Evolutionary conservation across 2,329 filamentous ascomycete genomes (phyloP).

Genomic region (Beauveria bassiana): DNA sequence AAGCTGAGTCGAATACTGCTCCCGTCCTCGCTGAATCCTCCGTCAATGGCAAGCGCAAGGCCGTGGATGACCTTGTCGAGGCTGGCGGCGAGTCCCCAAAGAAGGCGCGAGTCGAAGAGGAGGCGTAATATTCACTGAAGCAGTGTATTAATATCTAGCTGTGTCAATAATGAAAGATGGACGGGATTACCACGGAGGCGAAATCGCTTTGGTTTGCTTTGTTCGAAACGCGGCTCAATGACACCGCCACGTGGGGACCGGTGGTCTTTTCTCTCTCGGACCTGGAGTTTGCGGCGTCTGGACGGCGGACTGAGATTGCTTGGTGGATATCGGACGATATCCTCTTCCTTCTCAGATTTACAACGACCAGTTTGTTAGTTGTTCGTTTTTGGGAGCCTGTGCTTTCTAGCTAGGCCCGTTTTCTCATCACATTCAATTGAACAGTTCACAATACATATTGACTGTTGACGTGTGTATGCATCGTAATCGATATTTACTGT

Average conservation of each 20-base stretch:
- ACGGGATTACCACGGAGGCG: neutral
- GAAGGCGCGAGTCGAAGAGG: constrained; percentile 48
- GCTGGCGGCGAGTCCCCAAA: constrained; percentile 23
- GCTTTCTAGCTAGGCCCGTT: neutral
- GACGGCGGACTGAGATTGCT: neutral
- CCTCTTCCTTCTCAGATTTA: neutral
- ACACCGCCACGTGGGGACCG: neutral
- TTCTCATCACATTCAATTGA: neutral
- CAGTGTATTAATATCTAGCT: neutral
- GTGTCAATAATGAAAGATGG: neutral
- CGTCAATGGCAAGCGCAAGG: constrained; percentile 19
- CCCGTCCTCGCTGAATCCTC: constrained; percentile 17
- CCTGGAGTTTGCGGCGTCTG: constrained; percentile 11
- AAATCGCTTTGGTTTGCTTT: neutral
- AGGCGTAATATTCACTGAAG: neutral
- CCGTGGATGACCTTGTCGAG: constrained; percentile 17
- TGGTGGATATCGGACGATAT: neutral
- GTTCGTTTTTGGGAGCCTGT: neutral
- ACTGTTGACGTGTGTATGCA: neutral
- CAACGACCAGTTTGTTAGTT: neutral
- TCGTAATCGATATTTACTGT: neutral
- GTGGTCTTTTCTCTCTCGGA: neutral
- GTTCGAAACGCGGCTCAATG: neutral
- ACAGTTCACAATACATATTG: neutral
- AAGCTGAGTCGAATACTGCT: constrained; percentile 15